Evolutionary conservation across 1,139 yeast species (phyloP), one percentile per base, ranked within the genome.

Genomic region (Candida sp.): DNA sequence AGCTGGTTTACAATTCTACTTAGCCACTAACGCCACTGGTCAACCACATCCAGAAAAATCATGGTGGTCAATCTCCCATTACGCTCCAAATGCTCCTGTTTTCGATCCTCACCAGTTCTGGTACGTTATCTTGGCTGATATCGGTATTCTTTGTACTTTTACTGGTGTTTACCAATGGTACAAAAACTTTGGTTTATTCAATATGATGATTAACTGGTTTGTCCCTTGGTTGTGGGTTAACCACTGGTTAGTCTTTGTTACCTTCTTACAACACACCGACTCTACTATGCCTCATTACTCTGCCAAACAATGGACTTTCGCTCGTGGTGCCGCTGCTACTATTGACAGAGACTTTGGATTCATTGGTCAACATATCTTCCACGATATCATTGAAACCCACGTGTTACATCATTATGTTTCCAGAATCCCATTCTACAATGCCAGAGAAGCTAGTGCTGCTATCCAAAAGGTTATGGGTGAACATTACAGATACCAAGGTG

Each of bases 281-380:
- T 72, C 79, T 25, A 53, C 68, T 35, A 70, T 80, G 73, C 84
- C 85, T 36, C 85, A 80, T 59, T 80, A 80, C 57, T 75, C 73
- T 47, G 73, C 76, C 45, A 54, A 61, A 36, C 81, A 79, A 60
- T 80, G 85, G 85, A 79, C 71, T 44, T 80, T 80, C 55, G 84
- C 84, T 35, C 72, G 83, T 63, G 85, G 85, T 56, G 85, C 85
- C 36, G 84, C 84, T 47, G 81, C 84, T 38, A 80, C 85, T 41
- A 77, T 80, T 48, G 85, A 80, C 57, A 69, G 85, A 60, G 71
- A 79, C 52, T 79, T 77, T 56, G 84, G 84, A n/a, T 77, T 78
- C 53, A 63, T 77, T 45, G 85, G 84, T 47, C 66, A 70, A 56
- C 70, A 73, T 63, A 69, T 79, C 52, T 79, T 80, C 76, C 85